phyloP scores from a whole-genome alignment of 2,329 filamentous ascomycete genomes.

The Hymenoscyphus linearis region DNA sequence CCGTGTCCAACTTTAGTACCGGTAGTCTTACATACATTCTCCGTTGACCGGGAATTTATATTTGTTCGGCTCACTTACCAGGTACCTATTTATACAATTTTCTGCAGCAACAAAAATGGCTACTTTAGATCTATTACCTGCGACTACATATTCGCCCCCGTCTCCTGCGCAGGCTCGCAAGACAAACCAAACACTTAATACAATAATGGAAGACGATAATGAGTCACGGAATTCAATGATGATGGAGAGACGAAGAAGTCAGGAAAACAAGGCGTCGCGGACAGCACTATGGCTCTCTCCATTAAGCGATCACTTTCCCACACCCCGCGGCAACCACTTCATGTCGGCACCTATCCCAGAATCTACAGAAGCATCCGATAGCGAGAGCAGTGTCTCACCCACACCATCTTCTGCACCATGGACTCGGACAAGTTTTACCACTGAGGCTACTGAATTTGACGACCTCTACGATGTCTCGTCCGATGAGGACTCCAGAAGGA shows the following conservation, averaged over 20 bases:
- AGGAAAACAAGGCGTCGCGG: conserved; percentile 35
- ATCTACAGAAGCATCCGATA: conserved; percentile 51
- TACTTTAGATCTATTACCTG: conserved; percentile 39
- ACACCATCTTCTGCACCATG: conserved; percentile 53
- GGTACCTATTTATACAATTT: conserved; percentile 12
- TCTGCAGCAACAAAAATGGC: conserved; percentile 28
- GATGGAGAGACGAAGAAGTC: conserved; percentile 30
- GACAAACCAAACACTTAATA: conserved; percentile 55
- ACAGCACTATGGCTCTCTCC: conserved; percentile 37
- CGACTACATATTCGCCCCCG: conserved; percentile 45
- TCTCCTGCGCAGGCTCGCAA: conserved; percentile 46
- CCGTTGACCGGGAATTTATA: conserved; percentile 17
- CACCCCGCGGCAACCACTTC: conserved; percentile 62
- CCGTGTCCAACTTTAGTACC: conserved; percentile 22
- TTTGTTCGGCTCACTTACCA: conserved; percentile 7
- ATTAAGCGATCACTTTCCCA: conserved; percentile 59
- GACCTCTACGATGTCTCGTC: conserved; percentile 77
- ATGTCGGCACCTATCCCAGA: conserved; percentile 58
- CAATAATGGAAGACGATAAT: conserved; percentile 54
- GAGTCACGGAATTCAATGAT: conserved; percentile 28
- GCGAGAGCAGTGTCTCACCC: conserved; percentile 42
- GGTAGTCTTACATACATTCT: conserved; percentile 27
- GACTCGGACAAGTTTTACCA: conserved; percentile 57
- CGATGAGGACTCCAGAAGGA: conserved; percentile 61
- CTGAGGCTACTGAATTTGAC: conserved; percentile 70